Evolutionary conservation across 305 asterid genomes (phyloP).

Genomic region (Rubia balearica): DNA sequence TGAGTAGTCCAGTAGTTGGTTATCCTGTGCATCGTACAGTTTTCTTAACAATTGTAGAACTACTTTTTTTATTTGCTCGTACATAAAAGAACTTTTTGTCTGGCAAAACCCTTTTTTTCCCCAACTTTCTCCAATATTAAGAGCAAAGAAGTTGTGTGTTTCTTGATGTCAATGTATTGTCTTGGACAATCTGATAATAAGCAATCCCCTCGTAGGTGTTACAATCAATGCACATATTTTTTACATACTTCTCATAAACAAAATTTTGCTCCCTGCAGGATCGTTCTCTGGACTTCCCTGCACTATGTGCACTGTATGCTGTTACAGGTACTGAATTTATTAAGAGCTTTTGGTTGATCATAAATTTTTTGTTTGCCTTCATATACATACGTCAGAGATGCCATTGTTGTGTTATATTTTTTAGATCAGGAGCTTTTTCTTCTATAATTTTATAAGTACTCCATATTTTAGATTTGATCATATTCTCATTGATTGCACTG

Average conservation of each 20-base stretch:
- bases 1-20: constrained; percentile 1
- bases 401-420: neutral
- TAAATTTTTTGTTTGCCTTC: neutral
- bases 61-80: neutral
- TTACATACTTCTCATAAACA: constrained; percentile 7
- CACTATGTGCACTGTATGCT: constrained; percentile 78
- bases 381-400: neutral
- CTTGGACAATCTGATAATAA: neutral
- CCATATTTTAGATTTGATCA: neutral
- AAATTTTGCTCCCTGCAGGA: constrained; percentile 46
- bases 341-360: neutral
- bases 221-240: neutral
- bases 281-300: constrained; percentile 71
- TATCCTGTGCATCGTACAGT: neutral
- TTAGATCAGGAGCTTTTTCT: neutral
- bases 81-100: neutral
- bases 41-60: neutral
- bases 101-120: neutral
- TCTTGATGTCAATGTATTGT: neutral
- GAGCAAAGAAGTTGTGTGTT: neutral
- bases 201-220: neutral
- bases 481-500: neutral
- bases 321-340: constrained; percentile 48
- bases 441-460: neutral
- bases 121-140: neutral